Evolutionary conservation across 441 rosid species (phyloP), one percentile per base, ranked within the genome.

Genomic region (Gossypium schwendimanii): DNA sequence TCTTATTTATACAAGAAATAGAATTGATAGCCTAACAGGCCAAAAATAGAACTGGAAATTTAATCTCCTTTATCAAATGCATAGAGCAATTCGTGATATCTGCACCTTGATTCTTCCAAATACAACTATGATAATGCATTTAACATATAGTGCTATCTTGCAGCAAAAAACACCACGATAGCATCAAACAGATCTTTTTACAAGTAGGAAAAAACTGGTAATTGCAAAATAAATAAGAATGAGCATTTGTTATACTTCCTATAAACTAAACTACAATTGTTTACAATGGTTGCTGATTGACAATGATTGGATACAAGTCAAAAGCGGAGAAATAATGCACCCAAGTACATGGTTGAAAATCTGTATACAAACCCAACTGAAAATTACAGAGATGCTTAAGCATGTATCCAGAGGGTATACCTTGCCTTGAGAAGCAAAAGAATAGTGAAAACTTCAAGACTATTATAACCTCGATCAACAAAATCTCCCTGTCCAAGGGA

Each of bases 341-440:
- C 49, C 49, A 70, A 33, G 28, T 18, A 31, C 50, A 69, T 31
- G 50, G 9, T 28, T 68, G 26, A 26, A 54, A 70, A 57, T 59
- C 45, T 26, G 5, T 1, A 53, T 28, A 69, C 2, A 47, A 61
- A 49, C 4, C 47, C 49, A 14, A 3, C 62, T 1, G 6, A 58
- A 70, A 70, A 10, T 11, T 47, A 26, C 0, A 62, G 49, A 62
- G 75, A 62, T 28, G 11, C 50, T 72, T 52, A 11, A 63, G 47
- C 77, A 66, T 23, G 57, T 36, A 41, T 6, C 50, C 31, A 54
- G 20, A 14, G 53, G 55, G 28, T 50, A 67, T 84, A 91, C 99
- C 99, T 96, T 71, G 98, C 98, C 88, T 96, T 96, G 71, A 96
- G 97, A 80, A 96, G 99, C 85, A 96, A 85, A 83, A 96, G 98